phyloP scores from a whole-genome alignment of 2,329 filamentous ascomycete genomes.

The Elsinoe necatrix region DNA sequence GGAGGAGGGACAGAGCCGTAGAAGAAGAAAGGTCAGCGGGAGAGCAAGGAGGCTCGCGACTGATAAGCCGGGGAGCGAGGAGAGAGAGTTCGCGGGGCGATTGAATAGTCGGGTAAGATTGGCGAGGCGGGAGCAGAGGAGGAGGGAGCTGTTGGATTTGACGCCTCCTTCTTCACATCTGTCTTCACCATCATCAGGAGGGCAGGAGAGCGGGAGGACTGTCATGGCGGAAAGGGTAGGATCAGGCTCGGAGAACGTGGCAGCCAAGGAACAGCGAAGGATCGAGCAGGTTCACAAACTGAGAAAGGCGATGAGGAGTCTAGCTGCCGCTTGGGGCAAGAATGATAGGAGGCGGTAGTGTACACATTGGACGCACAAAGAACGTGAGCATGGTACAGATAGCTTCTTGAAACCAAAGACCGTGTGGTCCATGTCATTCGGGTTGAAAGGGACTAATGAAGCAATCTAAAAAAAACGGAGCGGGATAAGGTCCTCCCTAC shows the following conservation, averaged over 20 bases:
- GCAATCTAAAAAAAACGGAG: constrained; percentile 7
- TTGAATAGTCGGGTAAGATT: constrained; percentile 1
- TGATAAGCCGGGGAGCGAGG: neutral
- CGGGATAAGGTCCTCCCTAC: neutral
- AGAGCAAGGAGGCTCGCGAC: neutral
- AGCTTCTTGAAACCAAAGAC: neutral
- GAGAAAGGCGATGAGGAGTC: neutral
- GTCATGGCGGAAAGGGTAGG: neutral
- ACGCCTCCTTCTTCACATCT: neutral
- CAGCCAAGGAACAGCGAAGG: neutral
- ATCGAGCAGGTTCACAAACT: neutral
- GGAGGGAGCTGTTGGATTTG: neutral
- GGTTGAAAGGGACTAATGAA: neutral
- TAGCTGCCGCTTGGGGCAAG: neutral
- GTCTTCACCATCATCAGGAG: neutral
- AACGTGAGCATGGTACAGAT: too few species aligned
- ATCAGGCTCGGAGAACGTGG: neutral
- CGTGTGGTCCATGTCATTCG: neutral
- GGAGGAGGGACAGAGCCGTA: neutral
- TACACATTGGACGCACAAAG: neutral
- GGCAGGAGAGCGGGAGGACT: too few species aligned
- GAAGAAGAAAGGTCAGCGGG: neutral
- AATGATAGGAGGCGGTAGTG: neutral
- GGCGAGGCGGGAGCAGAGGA: neutral
- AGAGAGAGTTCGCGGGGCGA: neutral